Evolutionary conservation across 2,329 filamentous ascomycete genomes (phyloP).

Genomic region (Furcasterigmium furcatum): DNA sequence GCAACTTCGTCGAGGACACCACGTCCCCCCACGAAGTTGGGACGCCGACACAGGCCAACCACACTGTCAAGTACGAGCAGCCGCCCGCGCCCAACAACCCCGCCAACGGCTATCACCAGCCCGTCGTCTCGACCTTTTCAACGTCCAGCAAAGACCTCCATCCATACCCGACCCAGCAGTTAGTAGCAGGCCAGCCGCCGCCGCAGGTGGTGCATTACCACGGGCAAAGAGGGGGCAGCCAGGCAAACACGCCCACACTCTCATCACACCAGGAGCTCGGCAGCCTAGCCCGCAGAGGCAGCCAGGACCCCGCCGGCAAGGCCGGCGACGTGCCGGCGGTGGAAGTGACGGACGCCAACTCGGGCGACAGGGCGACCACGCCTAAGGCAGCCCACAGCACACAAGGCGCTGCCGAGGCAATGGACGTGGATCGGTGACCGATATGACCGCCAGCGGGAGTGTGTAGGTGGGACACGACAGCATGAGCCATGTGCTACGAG

Average conservation of each 20-base stretch:
- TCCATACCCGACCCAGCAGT: slow-evolving; percentile 62
- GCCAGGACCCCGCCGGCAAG: slow-evolving; percentile 38
- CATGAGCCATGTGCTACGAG: background rate
- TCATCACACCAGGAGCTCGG: slow-evolving; percentile 47
- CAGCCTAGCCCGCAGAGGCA: slow-evolving; percentile 42
- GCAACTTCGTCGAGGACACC: slow-evolving; percentile 51
- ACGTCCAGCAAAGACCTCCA: slow-evolving; percentile 69
- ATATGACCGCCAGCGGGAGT: background rate
- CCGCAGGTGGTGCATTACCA: slow-evolving; percentile 67
- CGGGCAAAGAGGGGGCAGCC: slow-evolving; percentile 64
- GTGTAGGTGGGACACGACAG: background rate
- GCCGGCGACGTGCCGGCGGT: slow-evolving; percentile 35
- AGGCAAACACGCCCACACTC: slow-evolving; percentile 61
- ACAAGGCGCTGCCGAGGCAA: slow-evolving; percentile 12
- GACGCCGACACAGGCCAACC: slow-evolving; percentile 61
- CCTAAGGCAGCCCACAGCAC: slow-evolving; percentile 17
- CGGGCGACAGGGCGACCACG: slow-evolving; percentile 19
- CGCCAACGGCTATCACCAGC: slow-evolving; percentile 65
- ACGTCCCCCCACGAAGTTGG: slow-evolving; percentile 53
- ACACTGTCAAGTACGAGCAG: slow-evolving; percentile 24
- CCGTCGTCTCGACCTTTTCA: slow-evolving; percentile 65
- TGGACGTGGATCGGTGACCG: slow-evolving; percentile 21
- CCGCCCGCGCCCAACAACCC: slow-evolving; percentile 27
- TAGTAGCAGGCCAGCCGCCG: slow-evolving; percentile 60
- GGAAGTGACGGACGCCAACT: slow-evolving; percentile 32